Evolutionary conservation across 257 asterid genomes (phyloP), one percentile per base, ranked within the genome.

Genomic region (Haberlea rhodopensis): DNA sequence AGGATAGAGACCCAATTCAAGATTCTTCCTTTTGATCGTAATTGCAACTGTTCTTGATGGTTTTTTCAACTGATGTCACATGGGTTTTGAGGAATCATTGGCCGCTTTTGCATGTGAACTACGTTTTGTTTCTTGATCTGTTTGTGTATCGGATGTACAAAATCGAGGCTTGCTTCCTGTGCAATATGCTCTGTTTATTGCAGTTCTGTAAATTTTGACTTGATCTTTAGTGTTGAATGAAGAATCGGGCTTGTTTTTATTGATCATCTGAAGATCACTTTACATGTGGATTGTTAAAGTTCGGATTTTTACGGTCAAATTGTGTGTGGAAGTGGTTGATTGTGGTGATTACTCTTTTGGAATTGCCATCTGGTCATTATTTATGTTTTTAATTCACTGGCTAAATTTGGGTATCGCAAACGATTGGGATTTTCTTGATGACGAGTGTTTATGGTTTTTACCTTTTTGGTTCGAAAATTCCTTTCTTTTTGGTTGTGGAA

Each of bases 21-120:
- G 69, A 48, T 68, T 68, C 57, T 61, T 58, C 40, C 61, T 76
- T 53, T 76, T 72, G 80, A 80, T 80, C 80, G 71, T 31, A 52
- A 57, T 63, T 57, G 46, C 48, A 19, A 28, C 31, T 69, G 11
- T 55, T 70, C 34, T 66, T 72, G 68, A 69, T 70, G 74, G 62
- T 71, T 75, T 60, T 28, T 52, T 22, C 62, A 61, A 72, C 79
- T 34, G 75, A 63, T 60, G 63, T 67, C 72, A 57, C 65, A 74
- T 75, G 84, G 85, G 81, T 85, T 86, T 83, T 85, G 84, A 68
- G 82, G 79, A 81, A 73, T 86, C 79, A 69, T 56, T 72, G 63
- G 67, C 71, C 73, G 67, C 75, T 74, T 43, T 78, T 58, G 79
- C 80, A 78, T 86, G 91, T 86, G 71, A 79, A 57, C 31, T 73